Evolutionary conservation across 345 rosid species (phyloP).

Genomic region (Pistacia vera): DNA sequence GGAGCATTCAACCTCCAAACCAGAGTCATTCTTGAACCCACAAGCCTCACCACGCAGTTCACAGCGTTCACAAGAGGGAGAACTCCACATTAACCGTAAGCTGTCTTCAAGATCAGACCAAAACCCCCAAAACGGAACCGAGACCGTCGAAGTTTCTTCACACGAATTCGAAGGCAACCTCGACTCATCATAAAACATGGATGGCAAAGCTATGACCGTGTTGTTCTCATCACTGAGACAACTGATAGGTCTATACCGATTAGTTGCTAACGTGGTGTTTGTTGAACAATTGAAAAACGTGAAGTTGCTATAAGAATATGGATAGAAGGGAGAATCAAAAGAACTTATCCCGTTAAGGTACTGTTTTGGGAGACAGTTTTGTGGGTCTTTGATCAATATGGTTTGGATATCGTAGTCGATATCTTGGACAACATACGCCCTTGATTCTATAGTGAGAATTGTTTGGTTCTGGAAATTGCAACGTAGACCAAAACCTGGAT

Average conservation of each 20-base stretch:
- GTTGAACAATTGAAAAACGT: constrained; percentile 38
- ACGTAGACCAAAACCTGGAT: constrained; percentile 8
- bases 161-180: not conserved
- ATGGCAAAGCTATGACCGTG: constrained; percentile 15
- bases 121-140: constrained; percentile 9
- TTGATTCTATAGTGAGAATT: not conserved
- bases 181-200: not conserved
- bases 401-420: constrained; percentile 1
- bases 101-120: constrained; percentile 1
- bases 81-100: constrained; percentile 23
- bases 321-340: constrained; percentile 11
- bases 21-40: constrained; percentile 13
- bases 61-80: constrained; percentile 20
- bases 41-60: constrained; percentile 23
- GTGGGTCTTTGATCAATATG: not conserved
- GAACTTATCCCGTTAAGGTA: constrained; percentile 22
- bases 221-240: constrained; percentile 30
- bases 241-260: not conserved
- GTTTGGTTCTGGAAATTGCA: not conserved
- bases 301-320: constrained; percentile 12
- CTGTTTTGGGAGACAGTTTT: constrained; percentile 18
- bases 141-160: constrained; percentile 2
- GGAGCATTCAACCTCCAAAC: constrained; percentile 14
- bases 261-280: not conserved
- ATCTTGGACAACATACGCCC: not conserved